These are phyloP conservation scores for Fusarium ambrosium DNA, from an alignment of 2,329 filamentous ascomycete species.

Conservation along the genomic window DNA sequence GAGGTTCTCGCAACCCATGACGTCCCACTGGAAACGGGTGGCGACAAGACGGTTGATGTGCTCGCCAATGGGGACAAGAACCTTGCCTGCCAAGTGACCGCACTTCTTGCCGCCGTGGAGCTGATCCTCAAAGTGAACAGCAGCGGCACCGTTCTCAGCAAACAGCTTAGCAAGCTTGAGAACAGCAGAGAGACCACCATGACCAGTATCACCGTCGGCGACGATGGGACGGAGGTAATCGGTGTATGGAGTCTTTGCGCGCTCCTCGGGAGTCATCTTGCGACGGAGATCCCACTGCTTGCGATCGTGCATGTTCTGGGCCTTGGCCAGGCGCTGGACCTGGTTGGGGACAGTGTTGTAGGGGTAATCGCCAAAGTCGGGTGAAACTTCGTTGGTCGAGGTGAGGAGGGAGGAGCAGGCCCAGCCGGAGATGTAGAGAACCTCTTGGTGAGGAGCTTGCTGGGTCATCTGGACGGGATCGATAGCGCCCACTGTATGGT, in stretches of 20 bases:
- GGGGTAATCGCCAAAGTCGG: constrained; percentile 98
- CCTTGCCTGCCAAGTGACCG: constrained; percentile 95
- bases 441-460: constrained; percentile 94
- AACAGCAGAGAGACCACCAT: constrained; percentile 92
- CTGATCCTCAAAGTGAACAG: constrained; percentile 98
- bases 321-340: constrained; percentile 95
- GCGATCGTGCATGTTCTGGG: constrained; percentile 95
- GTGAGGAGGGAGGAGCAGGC: constrained; percentile 95
- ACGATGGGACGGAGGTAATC: constrained; percentile 97
- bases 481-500: constrained; percentile 85
- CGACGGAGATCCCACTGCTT: constrained; percentile 92
- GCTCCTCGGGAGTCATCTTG: constrained; percentile 80
- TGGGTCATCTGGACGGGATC: constrained; percentile 99
- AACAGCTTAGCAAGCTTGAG: constrained; percentile 98
- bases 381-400: constrained; percentile 95
- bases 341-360: constrained; percentile 99
- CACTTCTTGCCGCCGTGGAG: constrained; percentile 99
- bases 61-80: constrained; percentile 91
- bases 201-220: constrained; percentile 95
- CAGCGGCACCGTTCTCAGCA: constrained; percentile 95
- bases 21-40: constrained; percentile 95
- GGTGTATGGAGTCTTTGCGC: constrained; percentile 82
- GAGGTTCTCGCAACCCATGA: constrained; percentile 96
- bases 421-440: constrained; percentile 97
- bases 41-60: constrained; percentile 96